Conservation (phyloP, 1,139 yeast species). For the Lipomyces yarrowii region DNA sequence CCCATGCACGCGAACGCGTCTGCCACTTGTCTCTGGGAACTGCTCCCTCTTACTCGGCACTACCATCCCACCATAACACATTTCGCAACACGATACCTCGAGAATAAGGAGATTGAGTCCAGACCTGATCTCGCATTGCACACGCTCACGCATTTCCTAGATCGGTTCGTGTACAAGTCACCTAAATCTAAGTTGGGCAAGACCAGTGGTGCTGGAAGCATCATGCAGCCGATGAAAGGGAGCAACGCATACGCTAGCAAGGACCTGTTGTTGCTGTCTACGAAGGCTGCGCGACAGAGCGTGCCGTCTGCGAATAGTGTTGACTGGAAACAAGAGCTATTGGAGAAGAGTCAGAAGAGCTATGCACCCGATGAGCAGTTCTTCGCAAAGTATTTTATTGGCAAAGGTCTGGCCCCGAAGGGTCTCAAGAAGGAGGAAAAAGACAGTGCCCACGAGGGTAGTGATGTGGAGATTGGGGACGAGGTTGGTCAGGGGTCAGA, state of each 20-base stretch:
- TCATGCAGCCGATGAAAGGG: conserved; percentile 98
- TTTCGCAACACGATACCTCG: conserved; percentile 63
- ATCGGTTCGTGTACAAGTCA: conserved; percentile 91
- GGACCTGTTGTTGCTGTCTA: conserved; percentile 36
- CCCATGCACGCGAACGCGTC: conserved; percentile 86
- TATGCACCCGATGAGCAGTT: conserved; percentile 66
- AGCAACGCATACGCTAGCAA: conserved; percentile 66
- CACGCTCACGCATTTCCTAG: conserved; percentile 87
- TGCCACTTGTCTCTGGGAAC: conserved; percentile 83
- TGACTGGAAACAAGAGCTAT: conserved; percentile 59
- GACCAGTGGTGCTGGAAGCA: conserved; percentile 75
- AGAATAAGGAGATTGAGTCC: conserved; percentile 51
- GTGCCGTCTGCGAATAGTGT: conserved; percentile 75
- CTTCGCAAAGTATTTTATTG: conserved; percentile 68
- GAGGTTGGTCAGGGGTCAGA: conserved; percentile 44
- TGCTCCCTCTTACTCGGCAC: conserved; percentile 66
- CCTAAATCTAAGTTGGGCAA: conserved; percentile 68
- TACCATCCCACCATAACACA: conserved; percentile 90
- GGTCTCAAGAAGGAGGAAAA: conserved; percentile 29
- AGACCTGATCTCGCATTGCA: conserved; percentile 91
- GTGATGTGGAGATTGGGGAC: conserved; percentile 39
- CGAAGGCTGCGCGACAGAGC: conserved; percentile 22
- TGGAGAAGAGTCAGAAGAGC: conserved; percentile 65
- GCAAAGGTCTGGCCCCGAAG: conserved; percentile 23
- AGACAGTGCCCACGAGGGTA: conserved; percentile 24